Evolutionary conservation across 805 yeast genomes (phyloP).

Genomic region (Candida pseudofarinosa): DNA sequence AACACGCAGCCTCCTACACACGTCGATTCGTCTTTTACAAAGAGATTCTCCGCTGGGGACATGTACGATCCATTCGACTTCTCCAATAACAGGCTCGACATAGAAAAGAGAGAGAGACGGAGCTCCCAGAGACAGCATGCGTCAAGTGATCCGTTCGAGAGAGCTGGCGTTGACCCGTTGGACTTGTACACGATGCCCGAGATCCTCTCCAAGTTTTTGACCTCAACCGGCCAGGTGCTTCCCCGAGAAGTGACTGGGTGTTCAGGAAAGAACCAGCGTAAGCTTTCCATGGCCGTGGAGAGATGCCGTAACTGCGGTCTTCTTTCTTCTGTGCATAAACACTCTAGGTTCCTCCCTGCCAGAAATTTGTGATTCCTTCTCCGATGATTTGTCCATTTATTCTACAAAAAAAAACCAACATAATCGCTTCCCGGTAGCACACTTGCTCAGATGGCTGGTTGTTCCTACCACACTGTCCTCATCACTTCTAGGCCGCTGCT

Average conservation of each 20-base stretch:
- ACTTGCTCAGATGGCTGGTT: no score
- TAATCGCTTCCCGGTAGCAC: no score
- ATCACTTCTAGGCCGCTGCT: no score
- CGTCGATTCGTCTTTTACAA: conserved; percentile 32
- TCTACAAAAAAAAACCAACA: no score
- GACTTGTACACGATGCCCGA: conserved; percentile 72
- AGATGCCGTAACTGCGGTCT: conserved; percentile 80
- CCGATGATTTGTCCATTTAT: no score
- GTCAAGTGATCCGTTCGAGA: conserved; percentile 36
- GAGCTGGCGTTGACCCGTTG: conserved; percentile 58
- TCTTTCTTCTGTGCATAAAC: conserved; percentile 69
- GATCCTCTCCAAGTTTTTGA: conserved; percentile 58
- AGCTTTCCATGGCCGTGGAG: conserved; percentile 70
- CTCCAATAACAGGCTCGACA: conserved; percentile 52
- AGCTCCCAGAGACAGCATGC: conserved; percentile 15
- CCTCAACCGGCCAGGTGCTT: conserved; percentile 71
- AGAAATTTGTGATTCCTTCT: conserved; percentile 25
- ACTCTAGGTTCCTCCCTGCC: conserved; percentile 42
- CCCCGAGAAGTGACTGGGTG: conserved; percentile 72
- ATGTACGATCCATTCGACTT: conserved; percentile 84
- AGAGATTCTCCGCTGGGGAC: conserved; percentile 46
- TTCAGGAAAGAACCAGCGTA: conserved; percentile 60
- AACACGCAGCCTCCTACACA: conserved; percentile 30
- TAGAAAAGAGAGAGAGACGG: conserved; percentile 38
- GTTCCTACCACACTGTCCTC: no score